A percentile compares a stretch with the other conserved stretches of the same genome.
These are phyloP conservation scores for Cutaneotrichosporon sp. DNA, from an alignment of 1,284 basidiomycete species.

Conservation along the genomic window DNA sequence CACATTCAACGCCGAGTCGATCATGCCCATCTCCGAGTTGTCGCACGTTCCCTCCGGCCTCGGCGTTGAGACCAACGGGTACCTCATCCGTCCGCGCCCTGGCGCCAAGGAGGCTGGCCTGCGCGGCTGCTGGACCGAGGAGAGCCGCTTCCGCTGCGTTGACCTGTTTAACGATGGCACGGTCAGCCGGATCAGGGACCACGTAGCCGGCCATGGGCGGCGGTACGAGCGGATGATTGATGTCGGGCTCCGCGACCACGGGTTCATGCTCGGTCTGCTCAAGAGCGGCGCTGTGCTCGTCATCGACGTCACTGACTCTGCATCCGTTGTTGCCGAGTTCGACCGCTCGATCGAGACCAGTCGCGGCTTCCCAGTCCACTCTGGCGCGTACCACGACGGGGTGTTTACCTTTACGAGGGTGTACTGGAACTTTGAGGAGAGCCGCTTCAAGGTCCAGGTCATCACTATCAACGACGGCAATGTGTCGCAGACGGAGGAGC, in stretches of 20 bases:
- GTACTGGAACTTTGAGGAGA: conserved; percentile 60
- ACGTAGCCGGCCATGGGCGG: conserved; percentile 26
- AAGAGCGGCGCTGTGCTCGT: conserved; percentile 58
- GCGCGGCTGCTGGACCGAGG: conserved; percentile 63
- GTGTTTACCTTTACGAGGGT: conserved; percentile 57
- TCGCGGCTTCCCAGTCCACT: conserved; percentile 6
- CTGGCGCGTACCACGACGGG: conserved; percentile 38
- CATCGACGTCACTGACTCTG: conserved; percentile 53
- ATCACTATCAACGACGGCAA: conserved; percentile 13
- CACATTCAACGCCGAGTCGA: conserved; percentile 57
- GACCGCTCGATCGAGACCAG: conserved; percentile 50
- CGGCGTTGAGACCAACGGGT: conserved; percentile 26
- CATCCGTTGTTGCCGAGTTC: conserved; percentile 58
- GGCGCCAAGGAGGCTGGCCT: conserved; percentile 28
- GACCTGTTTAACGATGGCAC: conserved; percentile 24
- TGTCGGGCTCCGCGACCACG: conserved; percentile 35
- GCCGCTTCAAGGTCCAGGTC: conserved; percentile 3
- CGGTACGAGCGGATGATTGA: conserved; percentile 31
- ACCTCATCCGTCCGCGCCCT: conserved; percentile 25
- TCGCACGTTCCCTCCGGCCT: conserved; percentile 60
- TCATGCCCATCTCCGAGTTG: conserved; percentile 54
- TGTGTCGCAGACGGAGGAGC: conserved; percentile 6
- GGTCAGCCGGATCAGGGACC: conserved; percentile 55
- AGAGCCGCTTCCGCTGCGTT: conserved; percentile 51
- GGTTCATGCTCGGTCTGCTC: conserved; percentile 49